These are phyloP conservation scores for Pyrenula aspistea DNA, from an alignment of 495 filamentous ascomycete species.

Conservation along the genomic window DNA sequence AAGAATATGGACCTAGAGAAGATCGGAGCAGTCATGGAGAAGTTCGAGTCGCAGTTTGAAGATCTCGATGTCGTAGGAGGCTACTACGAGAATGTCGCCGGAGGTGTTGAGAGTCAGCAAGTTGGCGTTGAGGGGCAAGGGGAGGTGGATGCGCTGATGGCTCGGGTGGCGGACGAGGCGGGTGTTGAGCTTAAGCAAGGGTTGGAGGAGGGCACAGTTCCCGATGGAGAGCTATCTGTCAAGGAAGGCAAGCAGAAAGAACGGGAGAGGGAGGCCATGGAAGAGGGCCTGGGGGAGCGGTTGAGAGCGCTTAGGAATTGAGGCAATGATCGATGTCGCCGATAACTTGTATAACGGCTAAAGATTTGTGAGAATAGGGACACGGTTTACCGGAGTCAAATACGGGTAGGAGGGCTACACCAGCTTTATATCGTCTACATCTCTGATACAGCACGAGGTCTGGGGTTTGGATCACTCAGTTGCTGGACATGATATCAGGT, in stretches of 20 bases:
- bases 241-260: conserved; percentile 26
- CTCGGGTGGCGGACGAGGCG: conserved; percentile 71
- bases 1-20: conserved; percentile 60
- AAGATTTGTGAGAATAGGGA: no score
- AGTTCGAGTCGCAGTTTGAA: conserved; percentile 73
- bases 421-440: no score
- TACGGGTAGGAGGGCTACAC: no score
- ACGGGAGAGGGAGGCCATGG: conserved; percentile 4
- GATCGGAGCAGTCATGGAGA: conserved; percentile 53
- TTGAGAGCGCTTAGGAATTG: conserved; percentile 35
- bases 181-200: conserved; percentile 63
- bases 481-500: no score
- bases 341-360: no score
- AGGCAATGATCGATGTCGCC: no score
- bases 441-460: no score
- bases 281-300: conserved; percentile 31
- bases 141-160: conserved; percentile 68
- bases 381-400: no score
- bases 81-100: conserved; percentile 70
- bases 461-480: no score
- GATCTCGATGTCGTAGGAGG: conserved; percentile 72
- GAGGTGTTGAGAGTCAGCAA: conserved; percentile 22
- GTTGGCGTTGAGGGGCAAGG: conserved; percentile 52
- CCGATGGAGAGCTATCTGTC: conserved; percentile 17
- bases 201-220: conserved; percentile 34